Evolutionary conservation across 2,329 filamentous ascomycete genomes (phyloP), one percentile per base, ranked within the genome.

Genomic region (Ceratocystis harringtonii): DNA sequence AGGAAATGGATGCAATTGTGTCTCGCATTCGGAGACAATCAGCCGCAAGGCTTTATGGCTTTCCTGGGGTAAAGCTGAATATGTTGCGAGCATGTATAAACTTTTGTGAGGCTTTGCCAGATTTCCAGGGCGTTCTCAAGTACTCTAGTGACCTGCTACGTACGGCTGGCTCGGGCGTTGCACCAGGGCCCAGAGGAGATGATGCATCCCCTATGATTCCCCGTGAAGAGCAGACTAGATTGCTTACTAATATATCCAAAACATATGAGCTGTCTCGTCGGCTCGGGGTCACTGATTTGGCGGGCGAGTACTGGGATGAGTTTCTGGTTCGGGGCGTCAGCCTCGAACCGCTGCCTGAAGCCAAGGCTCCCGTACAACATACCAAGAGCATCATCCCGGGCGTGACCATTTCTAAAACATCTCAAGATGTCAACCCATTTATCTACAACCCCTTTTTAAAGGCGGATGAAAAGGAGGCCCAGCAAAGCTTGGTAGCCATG

Each of bases 221-320:
- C 12, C 81, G 83, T 64, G 92, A 97, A 66, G 94, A 97, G 72
- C 94, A 99, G 75, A 78, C 88, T 25, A 84, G 88, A 30, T 78
- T 97, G n/a, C 81, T 86, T 60, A 89, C 88, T 57, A 96, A 92
- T 70, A 92, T 99, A 67, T 84, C 86, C 44, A 88, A 92, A 68
- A 96, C 92, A 0, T 84, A 92, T 36, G 83, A 80, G 41, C 83
- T 94, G n/a, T 87, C 89, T 0, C 83, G 83, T 68, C 86, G 88
- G 67, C 76, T 96, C 30, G 91, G 91, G 0, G 76, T 91, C 32
- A 77, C 81, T 4, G 76, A 87, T 65, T 75, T 92, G 52, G 81
- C 85, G 63, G 91, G 90, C 5, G 88, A 94, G 70, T 99, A 96
- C 72, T 99, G 94, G 94, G 94, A 99, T 73, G 90, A 96, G 71